Base-by-base conservation (phyloP, 371 early-diverging fungal species). In the Funneliformis caledonium region DNA sequence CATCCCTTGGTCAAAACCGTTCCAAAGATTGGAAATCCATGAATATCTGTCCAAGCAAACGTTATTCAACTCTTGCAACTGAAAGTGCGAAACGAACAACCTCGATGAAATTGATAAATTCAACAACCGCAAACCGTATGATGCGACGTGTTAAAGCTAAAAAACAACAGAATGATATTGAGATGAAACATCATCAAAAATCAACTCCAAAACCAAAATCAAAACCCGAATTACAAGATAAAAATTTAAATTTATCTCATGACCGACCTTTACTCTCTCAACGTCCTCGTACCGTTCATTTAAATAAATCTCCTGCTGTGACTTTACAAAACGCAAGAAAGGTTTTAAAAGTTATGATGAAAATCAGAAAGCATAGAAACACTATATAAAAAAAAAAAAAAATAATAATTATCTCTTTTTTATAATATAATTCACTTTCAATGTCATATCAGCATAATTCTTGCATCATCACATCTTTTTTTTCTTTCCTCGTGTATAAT, bases 181-280 rank as follows among this genome's bases (percentile, higher is more conserved):
- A 56, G 56, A 56, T 12, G 64, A 26, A 9, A 12, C 2, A 9
- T 26, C 7, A 14, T 22, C 33, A 26, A 64, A 31, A 64, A 37
- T 56, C 56, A 3, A 19, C 0, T 6, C 56, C 16, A 56, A 56
- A 56, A 50, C 1, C 56, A 19, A 56, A 52, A 52, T 12, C 11
- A 11, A 64, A 12, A 31, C 10, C 22, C 0, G 31, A 31, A 37
- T 7, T 50, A 4, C 37, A 59, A 14, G 74, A 73, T 16, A 73
- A 59, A 56, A 73, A 73, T 73, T 26, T 73, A 16, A 73, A 37
- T 52, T 45, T 73, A 31, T 26, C 10, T 73, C n/a, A 56, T 26
- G 74, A 73, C 10, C 31, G 74, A 19, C 74, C 74, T 37, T 37
- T n/a, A 56, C 16, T 73, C 37, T 9, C 33, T 73, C 74, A 73